phyloP scores from a whole-genome alignment of 805 yeast species.

The Candida dajiaensis region DNA sequence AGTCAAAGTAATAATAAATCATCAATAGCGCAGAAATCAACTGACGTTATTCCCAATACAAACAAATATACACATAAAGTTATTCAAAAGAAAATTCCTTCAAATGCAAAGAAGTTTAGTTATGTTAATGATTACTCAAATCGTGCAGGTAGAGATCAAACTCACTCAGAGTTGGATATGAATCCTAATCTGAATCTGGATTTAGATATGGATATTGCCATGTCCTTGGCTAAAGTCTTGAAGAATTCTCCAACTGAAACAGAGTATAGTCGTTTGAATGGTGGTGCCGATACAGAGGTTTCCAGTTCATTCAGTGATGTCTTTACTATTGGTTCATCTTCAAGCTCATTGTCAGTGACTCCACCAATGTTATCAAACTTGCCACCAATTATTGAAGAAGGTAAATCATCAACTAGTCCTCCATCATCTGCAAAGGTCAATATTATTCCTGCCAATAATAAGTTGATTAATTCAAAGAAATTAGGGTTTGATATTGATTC shows the following conservation, averaged over 20 bases:
- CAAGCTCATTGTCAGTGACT: constrained; percentile 20
- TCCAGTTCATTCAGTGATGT: constrained; percentile 25
- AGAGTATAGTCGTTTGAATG: not conserved
- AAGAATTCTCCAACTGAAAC: constrained; percentile 5
- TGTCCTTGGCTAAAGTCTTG: constrained; percentile 30
- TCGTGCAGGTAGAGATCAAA: not conserved
- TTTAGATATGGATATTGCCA: constrained; percentile 28
- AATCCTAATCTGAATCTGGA: too few relatives aligned
- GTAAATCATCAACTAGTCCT: not conserved
- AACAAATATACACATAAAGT: constrained; percentile 16
- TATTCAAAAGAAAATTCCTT: constrained; percentile 10
- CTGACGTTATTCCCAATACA: constrained; percentile 12
- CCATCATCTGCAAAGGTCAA: not conserved
- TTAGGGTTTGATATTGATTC: constrained; percentile 47
- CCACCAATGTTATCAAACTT: constrained; percentile 16
- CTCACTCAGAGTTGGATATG: constrained; percentile 27
- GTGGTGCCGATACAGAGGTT: constrained; percentile 14
- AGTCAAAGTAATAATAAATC: not conserved
- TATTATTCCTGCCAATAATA: not conserved
- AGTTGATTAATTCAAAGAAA: constrained; percentile 1
- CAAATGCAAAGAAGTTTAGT: constrained; percentile 10
- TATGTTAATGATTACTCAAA: constrained; percentile 5
- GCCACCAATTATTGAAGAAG: constrained; percentile 23
- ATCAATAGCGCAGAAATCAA: too few relatives aligned
- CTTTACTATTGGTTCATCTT: constrained; percentile 19